A percentile compares a stretch with the other conserved stretches of the same genome.
These are phyloP conservation scores for Lippia alba DNA, from an alignment of 305 asterid species.

Conservation along the genomic window DNA sequence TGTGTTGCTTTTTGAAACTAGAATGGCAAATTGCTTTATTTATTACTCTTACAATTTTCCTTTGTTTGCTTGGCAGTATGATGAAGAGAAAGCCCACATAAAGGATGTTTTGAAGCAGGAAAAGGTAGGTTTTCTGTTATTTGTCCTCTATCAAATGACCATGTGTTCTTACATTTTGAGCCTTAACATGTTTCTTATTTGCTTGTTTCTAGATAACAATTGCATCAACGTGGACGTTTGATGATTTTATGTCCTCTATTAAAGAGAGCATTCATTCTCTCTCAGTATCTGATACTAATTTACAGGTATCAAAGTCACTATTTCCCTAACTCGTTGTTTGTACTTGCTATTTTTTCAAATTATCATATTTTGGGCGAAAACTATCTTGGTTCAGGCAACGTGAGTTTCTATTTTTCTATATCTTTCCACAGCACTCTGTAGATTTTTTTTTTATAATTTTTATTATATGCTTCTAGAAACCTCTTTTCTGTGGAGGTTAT, in stretches of 20 bases:
- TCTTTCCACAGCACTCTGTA: no score
- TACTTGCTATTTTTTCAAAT: not conserved
- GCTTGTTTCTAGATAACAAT: constrained; percentile 56
- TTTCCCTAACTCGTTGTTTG: not conserved
- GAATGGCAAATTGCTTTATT: no score
- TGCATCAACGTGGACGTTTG: constrained; percentile 73
- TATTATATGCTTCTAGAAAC: no score
- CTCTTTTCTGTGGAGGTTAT: no score
- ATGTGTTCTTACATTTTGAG: constrained; percentile 21
- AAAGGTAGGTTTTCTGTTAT: constrained; percentile 51
- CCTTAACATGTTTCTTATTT: constrained; percentile 36
- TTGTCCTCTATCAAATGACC: constrained; percentile 15
- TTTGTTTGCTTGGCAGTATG: constrained; percentile 61
- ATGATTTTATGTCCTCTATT: constrained; percentile 65
- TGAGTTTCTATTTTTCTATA: no score
- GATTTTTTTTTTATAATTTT: no score
- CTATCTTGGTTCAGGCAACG: not conserved
- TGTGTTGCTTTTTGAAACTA: no score
- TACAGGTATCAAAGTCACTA: constrained; percentile 58
- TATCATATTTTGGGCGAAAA: not conserved
- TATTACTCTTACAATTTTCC: constrained; percentile 19
- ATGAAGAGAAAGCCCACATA: constrained; percentile 71
- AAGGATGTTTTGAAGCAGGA: constrained; percentile 83
- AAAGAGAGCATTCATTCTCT: constrained; percentile 48
- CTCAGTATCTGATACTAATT: constrained; percentile 66